Conservation (phyloP, 768 basidiomycete genomes). For the Amanita subjunquillea region DNA sequence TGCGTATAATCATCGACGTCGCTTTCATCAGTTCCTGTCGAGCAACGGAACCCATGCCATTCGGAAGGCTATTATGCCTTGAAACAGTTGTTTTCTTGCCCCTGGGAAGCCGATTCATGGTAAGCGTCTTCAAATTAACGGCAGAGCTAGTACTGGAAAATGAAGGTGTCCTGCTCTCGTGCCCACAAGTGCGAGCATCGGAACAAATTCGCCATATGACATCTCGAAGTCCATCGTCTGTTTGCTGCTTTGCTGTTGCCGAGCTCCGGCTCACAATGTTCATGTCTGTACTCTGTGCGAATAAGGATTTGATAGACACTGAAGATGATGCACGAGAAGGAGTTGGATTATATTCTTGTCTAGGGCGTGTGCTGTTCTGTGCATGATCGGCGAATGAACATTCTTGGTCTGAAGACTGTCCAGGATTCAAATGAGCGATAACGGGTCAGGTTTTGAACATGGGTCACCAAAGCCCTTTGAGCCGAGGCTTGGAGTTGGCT, state of each 20-base stretch:
- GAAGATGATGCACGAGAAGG: conserved; percentile 53
- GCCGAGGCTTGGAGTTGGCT: conserved; percentile 51
- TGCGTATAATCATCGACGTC: conserved; percentile 8
- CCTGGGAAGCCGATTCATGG: conserved; percentile 49
- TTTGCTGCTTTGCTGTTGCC: conserved; percentile 49
- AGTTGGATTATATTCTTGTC: conserved; percentile 11
- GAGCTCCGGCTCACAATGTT: conserved; percentile 61
- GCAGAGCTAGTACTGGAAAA: conserved; percentile 50
- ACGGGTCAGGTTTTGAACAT: neutral
- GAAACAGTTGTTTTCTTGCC: conserved; percentile 66
- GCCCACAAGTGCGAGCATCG: conserved; percentile 57
- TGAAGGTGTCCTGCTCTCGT: conserved; percentile 31
- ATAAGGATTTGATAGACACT: conserved; percentile 52
- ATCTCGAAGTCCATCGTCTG: conserved; percentile 73
- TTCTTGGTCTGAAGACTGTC: neutral
- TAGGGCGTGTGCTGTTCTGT: conserved; percentile 9
- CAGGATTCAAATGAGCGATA: neutral
- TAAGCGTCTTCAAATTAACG: conserved; percentile 52
- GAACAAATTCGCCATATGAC: conserved; percentile 70
- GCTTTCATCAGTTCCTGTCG: neutral
- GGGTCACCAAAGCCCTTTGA: no score
- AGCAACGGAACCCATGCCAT: neutral
- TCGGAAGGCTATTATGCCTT: conserved; percentile 40
- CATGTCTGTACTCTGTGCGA: conserved; percentile 41
- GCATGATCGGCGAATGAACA: conserved; percentile 18